These are phyloP conservation scores for Trichoderma semiorbis DNA, from an alignment of 2,329 filamentous ascomycete species.

Conservation along the genomic window DNA sequence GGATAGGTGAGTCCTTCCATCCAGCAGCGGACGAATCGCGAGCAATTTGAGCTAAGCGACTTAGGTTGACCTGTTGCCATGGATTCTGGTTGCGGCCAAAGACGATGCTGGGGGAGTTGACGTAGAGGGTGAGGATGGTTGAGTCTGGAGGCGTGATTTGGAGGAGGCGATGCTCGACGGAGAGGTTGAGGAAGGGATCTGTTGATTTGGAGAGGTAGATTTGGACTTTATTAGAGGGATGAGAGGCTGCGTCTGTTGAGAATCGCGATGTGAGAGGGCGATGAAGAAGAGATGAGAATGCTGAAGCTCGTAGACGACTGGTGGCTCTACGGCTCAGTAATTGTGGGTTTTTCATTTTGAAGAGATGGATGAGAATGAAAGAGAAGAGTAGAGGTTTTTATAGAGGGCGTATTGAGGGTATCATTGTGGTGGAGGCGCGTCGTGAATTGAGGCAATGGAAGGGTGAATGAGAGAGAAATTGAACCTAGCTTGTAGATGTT, in stretches of 20 bases:
- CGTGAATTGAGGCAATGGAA: background rate
- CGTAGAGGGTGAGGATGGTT: constrained; percentile 80
- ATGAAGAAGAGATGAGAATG: background rate
- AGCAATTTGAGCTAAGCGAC: constrained; percentile 44
- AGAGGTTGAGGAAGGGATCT: constrained; percentile 86
- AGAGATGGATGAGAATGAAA: background rate
- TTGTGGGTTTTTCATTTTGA: background rate
- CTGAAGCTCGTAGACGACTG: background rate
- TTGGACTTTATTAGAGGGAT: constrained; percentile 52
- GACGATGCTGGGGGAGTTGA: constrained; percentile 81
- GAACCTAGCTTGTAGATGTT: background rate
- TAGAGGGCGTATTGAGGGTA: background rate
- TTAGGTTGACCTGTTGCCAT: constrained; percentile 85
- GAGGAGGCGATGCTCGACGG: constrained; percentile 87
- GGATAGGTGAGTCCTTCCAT: constrained; percentile 33
- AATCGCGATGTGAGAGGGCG: constrained; percentile 22
- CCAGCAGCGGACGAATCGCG: constrained; percentile 23
- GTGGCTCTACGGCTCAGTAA: background rate
- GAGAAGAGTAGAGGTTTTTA: background rate
- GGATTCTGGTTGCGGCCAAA: constrained; percentile 97
- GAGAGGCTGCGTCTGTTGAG: constrained; percentile 39
- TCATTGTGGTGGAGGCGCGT: background rate
- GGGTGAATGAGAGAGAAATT: background rate
- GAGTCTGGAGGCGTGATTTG: constrained; percentile 69
- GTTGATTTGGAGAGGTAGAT: constrained; percentile 67